Percentiles rank a stretch among this genome's conserved stretches.
Conservation (phyloP, 768 basidiomycete species). For the Kwoniella bestiolae region DNA sequence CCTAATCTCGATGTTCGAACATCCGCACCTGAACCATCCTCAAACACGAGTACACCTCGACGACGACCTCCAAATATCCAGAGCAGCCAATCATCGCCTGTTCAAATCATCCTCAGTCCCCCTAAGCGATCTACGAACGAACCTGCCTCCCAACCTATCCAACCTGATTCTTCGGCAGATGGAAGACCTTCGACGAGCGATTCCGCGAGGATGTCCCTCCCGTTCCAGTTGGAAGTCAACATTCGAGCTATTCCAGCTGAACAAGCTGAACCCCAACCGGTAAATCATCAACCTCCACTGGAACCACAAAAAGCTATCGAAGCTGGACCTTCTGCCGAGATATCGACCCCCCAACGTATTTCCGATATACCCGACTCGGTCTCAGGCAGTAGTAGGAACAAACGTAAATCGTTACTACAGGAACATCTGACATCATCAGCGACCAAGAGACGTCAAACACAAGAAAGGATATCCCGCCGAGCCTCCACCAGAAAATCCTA, state of each 20-base stretch:
- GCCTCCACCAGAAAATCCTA: background rate
- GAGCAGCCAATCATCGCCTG: constrained; percentile 3
- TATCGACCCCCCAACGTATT: background rate
- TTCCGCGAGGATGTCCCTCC: background rate
- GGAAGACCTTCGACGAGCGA: background rate
- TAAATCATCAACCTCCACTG: background rate
- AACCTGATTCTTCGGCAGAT: background rate
- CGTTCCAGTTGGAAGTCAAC: constrained; percentile 9
- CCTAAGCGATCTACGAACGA: constrained; percentile 4
- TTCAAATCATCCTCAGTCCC: constrained; percentile 16
- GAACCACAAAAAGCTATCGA: background rate
- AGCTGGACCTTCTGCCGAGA: background rate
- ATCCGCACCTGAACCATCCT: background rate
- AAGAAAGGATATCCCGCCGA: background rate
- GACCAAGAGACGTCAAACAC: background rate
- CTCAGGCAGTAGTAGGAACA: background rate
- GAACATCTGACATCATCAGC: constrained; percentile 1
- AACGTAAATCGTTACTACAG: constrained; percentile 1
- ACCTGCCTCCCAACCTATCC: too few species aligned
- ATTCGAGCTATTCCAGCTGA: constrained; percentile 7
- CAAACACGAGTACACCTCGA: background rate
- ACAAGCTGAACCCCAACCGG: background rate
- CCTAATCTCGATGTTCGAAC: background rate
- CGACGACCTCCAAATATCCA: background rate
- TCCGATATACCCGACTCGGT: background rate